A percentile compares a stretch with the other conserved stretches of the same genome.
Evolutionary conservation across 1,284 basidiomycete genomes (phyloP).

Genomic region (Heterobasidion parviporum): DNA sequence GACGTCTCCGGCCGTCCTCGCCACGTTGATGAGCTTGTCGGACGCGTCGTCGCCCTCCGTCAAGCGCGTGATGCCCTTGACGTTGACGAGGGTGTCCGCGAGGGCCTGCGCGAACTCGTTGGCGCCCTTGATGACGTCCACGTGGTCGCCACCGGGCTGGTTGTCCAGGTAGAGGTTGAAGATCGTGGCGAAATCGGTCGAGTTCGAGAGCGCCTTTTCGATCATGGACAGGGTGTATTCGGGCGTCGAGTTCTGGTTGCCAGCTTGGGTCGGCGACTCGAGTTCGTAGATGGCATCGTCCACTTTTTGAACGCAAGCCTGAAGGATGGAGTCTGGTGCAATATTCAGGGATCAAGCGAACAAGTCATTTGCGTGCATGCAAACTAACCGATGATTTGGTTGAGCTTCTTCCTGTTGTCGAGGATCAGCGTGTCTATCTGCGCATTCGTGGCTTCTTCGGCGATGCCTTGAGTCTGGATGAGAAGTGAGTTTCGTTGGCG

Average conservation of each 20-base stretch:
- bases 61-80: conserved; percentile 93
- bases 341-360: conserved; percentile 4
- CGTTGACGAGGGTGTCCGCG: conserved; percentile 85
- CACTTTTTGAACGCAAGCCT: conserved; percentile 94
- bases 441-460: conserved; percentile 85
- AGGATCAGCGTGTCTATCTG: conserved; percentile 97
- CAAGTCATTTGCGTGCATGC: neutral
- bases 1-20: conserved; percentile 81
- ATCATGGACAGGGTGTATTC: conserved; percentile 98
- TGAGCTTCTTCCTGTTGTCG: conserved; percentile 96
- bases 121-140: conserved; percentile 96
- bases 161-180: conserved; percentile 90
- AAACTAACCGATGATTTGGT: conserved; percentile 84
- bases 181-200: conserved; percentile 92
- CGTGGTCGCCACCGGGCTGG: conserved; percentile 88
- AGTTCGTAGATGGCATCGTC: conserved; percentile 97
- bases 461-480: conserved; percentile 68
- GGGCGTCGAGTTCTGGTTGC: conserved; percentile 93
- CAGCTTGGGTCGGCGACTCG: conserved; percentile 89
- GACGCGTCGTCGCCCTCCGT: conserved; percentile 86
- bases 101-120: conserved; percentile 95
- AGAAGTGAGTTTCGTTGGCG: conserved; percentile 9
- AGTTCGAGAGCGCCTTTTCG: conserved; percentile 91
- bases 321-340: conserved; percentile 83
- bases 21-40: conserved; percentile 84